Evolutionary conservation across 2,329 filamentous ascomycete genomes (phyloP).

Genomic region (Orbilia oligospora): DNA sequence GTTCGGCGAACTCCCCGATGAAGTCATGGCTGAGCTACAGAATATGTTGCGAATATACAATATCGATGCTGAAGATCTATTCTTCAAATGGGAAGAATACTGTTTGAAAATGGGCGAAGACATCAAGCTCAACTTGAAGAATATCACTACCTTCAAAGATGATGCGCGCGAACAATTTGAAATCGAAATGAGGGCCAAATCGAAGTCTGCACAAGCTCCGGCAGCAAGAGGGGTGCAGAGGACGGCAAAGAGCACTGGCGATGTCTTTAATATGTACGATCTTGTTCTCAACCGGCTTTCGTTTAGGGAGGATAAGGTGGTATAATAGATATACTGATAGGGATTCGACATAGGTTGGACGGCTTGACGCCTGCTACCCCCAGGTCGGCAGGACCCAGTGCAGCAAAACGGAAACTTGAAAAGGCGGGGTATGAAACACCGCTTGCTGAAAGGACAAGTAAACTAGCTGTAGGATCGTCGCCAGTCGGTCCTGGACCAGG

Average conservation of each 20-base stretch:
- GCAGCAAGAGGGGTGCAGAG: constrained; percentile 75
- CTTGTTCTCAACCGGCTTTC: background rate
- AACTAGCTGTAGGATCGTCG: constrained; percentile 58
- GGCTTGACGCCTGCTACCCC: constrained; percentile 78
- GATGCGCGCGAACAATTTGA: constrained; percentile 88
- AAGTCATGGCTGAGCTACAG: constrained; percentile 84
- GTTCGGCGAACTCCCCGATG: constrained; percentile 77
- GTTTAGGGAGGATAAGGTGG: background rate
- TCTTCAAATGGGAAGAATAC: constrained; percentile 99
- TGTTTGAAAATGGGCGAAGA: constrained; percentile 90
- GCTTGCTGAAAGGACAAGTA: constrained; percentile 67
- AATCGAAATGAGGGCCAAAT: constrained; percentile 78
- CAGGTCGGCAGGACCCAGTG: constrained; percentile 63
- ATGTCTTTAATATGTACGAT: constrained; percentile 86
- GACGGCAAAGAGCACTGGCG: constrained; percentile 71
- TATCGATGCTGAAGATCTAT: constrained; percentile 86
- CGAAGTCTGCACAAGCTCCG: constrained; percentile 70
- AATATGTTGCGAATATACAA: constrained; percentile 89
- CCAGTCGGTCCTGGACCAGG: constrained; percentile 54
- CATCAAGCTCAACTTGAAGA: constrained; percentile 78
- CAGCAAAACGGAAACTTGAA: constrained; percentile 68
- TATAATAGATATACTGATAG: constrained; percentile 15
- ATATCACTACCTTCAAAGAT: constrained; percentile 84
- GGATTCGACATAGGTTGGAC: constrained; percentile 72
- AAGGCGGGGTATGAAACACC: constrained; percentile 69